Evolutionary conservation across 1,284 basidiomycete genomes (phyloP).

Genomic region (Boletus mariae): DNA sequence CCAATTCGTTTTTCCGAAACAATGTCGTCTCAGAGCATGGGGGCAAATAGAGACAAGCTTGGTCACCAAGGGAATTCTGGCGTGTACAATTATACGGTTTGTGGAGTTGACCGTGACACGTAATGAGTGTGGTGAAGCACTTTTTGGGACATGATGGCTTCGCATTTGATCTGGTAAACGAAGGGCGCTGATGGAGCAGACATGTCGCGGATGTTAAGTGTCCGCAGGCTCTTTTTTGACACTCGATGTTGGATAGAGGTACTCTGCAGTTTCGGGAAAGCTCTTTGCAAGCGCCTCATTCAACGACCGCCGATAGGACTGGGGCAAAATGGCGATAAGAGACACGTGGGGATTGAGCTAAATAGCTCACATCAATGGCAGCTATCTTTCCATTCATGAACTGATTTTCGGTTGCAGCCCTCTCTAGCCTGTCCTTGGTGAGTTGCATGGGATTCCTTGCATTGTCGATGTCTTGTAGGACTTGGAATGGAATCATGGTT

Average conservation of each 20-base stretch:
- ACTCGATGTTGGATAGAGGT: constrained; percentile 20
- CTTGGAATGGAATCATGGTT: constrained; percentile 69
- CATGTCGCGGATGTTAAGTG: constrained; percentile 6
- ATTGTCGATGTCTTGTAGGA: constrained; percentile 72
- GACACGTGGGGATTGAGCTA: neutral
- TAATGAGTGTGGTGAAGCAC: constrained; percentile 2
- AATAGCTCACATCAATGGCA: constrained; percentile 58
- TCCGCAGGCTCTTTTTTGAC: constrained; percentile 12
- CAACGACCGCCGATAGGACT: constrained; percentile 33
- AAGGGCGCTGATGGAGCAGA: neutral
- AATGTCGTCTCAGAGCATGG: constrained; percentile 2
- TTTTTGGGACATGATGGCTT: constrained; percentile 3
- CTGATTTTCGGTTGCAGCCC: constrained; percentile 80
- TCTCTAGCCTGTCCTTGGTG: constrained; percentile 72
- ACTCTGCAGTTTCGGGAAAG: constrained; percentile 31
- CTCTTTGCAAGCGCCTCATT: constrained; percentile 32
- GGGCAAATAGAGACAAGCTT: constrained; percentile 1
- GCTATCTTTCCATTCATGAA: constrained; percentile 87
- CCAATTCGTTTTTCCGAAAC: constrained; percentile 18
- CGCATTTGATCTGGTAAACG: constrained; percentile 3
- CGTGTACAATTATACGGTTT: neutral
- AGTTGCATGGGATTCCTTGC: constrained; percentile 75
- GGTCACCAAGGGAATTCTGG: constrained; percentile 4
- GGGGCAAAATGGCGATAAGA: neutral
- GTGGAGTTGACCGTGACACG: constrained; percentile 2